Conservation (phyloP, 2,329 filamentous ascomycete species). For the Fonsecaea pedrosoi region DNA sequence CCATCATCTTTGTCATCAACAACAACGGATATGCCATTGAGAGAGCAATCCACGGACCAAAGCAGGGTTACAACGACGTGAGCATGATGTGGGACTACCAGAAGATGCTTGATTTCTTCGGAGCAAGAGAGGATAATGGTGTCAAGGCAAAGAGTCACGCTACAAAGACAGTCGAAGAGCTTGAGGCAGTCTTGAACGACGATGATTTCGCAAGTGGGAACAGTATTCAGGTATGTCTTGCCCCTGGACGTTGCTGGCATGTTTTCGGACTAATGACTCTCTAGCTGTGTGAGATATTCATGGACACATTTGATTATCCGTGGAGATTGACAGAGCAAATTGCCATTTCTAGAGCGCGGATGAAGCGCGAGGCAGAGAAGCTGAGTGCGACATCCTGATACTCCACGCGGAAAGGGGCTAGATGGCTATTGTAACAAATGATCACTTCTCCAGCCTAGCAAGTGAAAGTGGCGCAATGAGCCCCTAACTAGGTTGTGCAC, state of each 20-base stretch:
- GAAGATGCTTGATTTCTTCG: slow-evolving; percentile 41
- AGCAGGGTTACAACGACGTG: slow-evolving; percentile 41
- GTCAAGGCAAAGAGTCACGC: slow-evolving; percentile 43
- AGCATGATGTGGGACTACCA: slow-evolving; percentile 41
- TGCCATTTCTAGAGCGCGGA: slow-evolving; percentile 16
- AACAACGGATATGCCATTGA: slow-evolving; percentile 43
- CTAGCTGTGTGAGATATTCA: slow-evolving; percentile 35
- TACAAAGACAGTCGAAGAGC: slow-evolving; percentile 32
- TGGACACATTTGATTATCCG: slow-evolving; percentile 35
- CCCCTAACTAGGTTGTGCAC: background rate
- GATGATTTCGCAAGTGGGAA: slow-evolving; percentile 30
- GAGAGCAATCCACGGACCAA: slow-evolving; percentile 42
- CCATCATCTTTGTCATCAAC: slow-evolving; percentile 41
- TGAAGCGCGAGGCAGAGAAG: slow-evolving; percentile 8
- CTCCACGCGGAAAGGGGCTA: background rate
- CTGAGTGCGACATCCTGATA: slow-evolving; percentile 4
- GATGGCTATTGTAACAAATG: background rate
- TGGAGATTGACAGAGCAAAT: slow-evolving; percentile 34
- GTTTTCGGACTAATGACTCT: slow-evolving; percentile 11
- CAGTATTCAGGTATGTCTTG: slow-evolving; percentile 28
- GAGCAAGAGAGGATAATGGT: slow-evolving; percentile 44
- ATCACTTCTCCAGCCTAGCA: background rate
- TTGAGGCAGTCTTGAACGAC: slow-evolving; percentile 32
- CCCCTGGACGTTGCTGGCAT: background rate
- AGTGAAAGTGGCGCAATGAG: background rate